phyloP scores from a whole-genome alignment of 164 flowering plant genomes.

The Tetracentron sinense region DNA sequence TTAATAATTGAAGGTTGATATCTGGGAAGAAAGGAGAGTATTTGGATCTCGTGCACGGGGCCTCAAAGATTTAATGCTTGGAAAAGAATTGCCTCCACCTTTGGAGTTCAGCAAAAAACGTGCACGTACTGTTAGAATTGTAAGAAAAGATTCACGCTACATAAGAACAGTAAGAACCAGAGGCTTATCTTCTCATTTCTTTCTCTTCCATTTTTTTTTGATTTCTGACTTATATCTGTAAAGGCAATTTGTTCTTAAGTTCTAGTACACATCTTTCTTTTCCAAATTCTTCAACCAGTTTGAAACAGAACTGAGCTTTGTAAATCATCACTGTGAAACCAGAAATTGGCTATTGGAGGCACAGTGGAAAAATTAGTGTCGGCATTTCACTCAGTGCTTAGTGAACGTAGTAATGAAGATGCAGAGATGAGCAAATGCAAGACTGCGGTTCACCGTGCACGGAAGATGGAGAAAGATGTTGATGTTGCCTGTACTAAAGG shows the following conservation, averaged over 20 bases:
- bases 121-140: constrained; percentile 66
- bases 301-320: constrained; percentile 11
- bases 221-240: constrained; percentile 1
- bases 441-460: constrained; percentile 57
- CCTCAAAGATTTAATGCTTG: constrained; percentile 77
- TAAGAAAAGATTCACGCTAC: constrained; percentile 79
- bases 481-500: constrained; percentile 60
- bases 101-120: constrained; percentile 75
- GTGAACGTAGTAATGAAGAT: constrained; percentile 66
- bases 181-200: neutral
- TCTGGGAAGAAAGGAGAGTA: constrained; percentile 95
- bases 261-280: neutral
- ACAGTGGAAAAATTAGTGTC: constrained; percentile 83
- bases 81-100: constrained; percentile 66
- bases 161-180: constrained; percentile 65
- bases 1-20: constrained; percentile 47
- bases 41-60: constrained; percentile 75
- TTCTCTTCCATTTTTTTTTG: constrained; percentile 3
- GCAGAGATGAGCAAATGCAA: constrained; percentile 76
- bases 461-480: constrained; percentile 85
- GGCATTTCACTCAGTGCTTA: constrained; percentile 70
- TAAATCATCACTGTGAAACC: constrained; percentile 15
- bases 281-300: neutral
- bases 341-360: constrained; percentile 90
- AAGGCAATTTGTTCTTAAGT: neutral